Evolutionary conservation across 108 stramenopile species (phyloP), one percentile per base, ranked within the genome.

Genomic region (Discostella pseudostelligera): DNA sequence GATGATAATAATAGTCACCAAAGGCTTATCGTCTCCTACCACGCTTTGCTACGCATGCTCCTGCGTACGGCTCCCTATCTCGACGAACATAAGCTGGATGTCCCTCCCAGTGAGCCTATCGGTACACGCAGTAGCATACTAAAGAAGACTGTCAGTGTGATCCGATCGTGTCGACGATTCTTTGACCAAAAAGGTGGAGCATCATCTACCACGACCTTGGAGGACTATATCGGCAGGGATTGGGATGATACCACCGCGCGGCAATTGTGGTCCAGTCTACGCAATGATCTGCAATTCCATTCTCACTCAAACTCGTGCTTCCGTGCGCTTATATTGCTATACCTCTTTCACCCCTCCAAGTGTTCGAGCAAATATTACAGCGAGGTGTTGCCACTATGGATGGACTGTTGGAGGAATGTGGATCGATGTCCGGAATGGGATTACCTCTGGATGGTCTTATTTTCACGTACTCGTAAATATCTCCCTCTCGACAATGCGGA

Each of bases 391-490:
- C 91, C 90, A 12, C 20, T 60, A 8, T 89, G 92, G 87, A 67
- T 81, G 67, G 77, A 88, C n/a, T 54, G 84, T 60, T 91, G 90
- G 91, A 80, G 84, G 19, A 89, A 82, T 28, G 78, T 92, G 28
- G 89, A 92, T 80, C 87, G 88, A 14, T 93, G 91, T 76, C 91
- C 89, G 0, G 94, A 93, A 47, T 87, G 71, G 55, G 94, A 96
- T 51, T 89, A 78, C 72, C 65, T 91, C 39, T 96, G 90, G 89
- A 73, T 96, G 60, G 79, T 84, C 21, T 56, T 96, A 54, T 86
- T 96, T 62, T 83, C 86, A 55, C 68, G 94, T 46, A 86, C 89
- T 7, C 81, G 91, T 16, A 96, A 96, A 66, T 76, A 84, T 65
- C 56, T 89, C n/a, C 59, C 69, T 20, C 69, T 74, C 13, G 26